Conservation (phyloP, 352 stramenopile genomes). For the Globisporangium abappressorium region DNA sequence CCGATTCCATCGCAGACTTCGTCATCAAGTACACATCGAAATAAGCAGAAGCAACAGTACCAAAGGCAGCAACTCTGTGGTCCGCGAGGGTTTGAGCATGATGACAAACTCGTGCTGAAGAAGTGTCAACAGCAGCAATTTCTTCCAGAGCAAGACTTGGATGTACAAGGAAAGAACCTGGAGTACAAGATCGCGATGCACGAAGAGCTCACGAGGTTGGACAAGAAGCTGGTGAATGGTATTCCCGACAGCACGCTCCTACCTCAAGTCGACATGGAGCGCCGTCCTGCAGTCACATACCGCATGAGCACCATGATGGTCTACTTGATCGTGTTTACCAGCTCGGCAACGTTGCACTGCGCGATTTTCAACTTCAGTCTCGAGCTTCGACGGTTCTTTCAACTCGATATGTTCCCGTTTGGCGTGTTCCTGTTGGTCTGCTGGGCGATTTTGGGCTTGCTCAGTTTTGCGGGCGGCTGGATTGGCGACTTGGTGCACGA, state of each 20-base stretch:
- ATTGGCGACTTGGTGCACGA: conserved; percentile 46
- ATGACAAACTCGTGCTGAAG: conserved; percentile 9
- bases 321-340: conserved; percentile 52
- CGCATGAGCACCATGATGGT: conserved; percentile 30
- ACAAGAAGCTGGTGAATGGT: conserved; percentile 6
- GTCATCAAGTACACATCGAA: neutral
- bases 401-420: conserved; percentile 47
- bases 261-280: conserved; percentile 6
- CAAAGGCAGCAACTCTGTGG: conserved; percentile 15
- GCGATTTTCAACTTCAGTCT: conserved; percentile 63
- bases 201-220: conserved; percentile 12
- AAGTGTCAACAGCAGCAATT: conserved; percentile 20
- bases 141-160: neutral
- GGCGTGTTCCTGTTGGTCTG: conserved; percentile 52
- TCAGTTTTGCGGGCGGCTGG: conserved; percentile 49
- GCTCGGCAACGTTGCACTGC: conserved; percentile 55
- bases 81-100: neutral
- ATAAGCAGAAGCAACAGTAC: neutral
- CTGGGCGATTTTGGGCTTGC: conserved; percentile 51
- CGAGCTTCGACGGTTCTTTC: conserved; percentile 43
- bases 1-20: conserved; percentile 1
- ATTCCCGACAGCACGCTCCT: neutral
- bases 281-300: conserved; percentile 16
- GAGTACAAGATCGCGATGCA: conserved; percentile 25
- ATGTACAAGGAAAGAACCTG: conserved; percentile 3